Conservation (phyloP, 768 basidiomycete species). For the Albatrellus ellisii region DNA sequence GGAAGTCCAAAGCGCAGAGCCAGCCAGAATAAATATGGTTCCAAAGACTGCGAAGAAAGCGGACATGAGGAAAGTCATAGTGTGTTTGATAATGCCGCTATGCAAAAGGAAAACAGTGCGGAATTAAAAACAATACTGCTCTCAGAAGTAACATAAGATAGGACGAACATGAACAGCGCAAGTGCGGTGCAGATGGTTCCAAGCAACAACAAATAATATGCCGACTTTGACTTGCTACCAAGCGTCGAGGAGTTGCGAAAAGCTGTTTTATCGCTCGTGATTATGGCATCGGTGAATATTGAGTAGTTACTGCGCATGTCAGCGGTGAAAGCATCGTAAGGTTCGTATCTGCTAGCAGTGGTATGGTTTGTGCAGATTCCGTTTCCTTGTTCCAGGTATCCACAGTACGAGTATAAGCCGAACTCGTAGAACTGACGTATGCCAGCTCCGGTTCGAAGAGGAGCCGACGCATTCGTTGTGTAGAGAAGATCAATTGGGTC, state of each 20-base stretch:
- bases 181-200: constrained; percentile 56
- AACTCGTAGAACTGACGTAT: constrained; percentile 63
- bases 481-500: constrained; percentile 56
- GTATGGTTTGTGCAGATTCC: constrained; percentile 57
- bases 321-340: constrained; percentile 46
- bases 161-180: constrained; percentile 51
- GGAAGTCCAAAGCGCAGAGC: constrained; percentile 67
- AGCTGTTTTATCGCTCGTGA: constrained; percentile 28
- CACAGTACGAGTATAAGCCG: constrained; percentile 76
- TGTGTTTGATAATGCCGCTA: constrained; percentile 57
- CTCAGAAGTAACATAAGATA: constrained; percentile 3
- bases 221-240: constrained; percentile 49
- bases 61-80: constrained; percentile 54
- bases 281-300: constrained; percentile 36
- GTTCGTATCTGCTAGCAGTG: constrained; percentile 44
- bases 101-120: too few species aligned
- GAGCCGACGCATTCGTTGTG: constrained; percentile 48
- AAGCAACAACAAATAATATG: constrained; percentile 64
- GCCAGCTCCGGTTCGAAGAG: constrained; percentile 42
- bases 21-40: constrained; percentile 51
- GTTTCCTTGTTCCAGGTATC: constrained; percentile 40
- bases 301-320: constrained; percentile 63
- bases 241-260: constrained; percentile 51
- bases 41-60: constrained; percentile 47
- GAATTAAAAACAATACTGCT: constrained; percentile 1